Conservation (phyloP, 208 protist species). For the Leishmania guyanensis region DNA sequence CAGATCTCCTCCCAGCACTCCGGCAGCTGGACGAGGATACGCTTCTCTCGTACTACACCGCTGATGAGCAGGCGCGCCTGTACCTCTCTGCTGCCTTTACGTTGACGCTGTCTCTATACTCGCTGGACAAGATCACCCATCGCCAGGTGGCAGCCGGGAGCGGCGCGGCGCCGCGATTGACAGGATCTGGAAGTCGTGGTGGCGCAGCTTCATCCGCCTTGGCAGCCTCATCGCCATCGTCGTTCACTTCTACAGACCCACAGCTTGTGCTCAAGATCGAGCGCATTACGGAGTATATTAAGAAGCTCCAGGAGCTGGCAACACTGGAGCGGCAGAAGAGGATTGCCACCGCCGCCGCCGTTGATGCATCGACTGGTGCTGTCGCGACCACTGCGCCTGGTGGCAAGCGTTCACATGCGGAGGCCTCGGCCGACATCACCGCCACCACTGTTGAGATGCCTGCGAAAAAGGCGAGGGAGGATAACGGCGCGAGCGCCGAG, state of each 20-base stretch:
- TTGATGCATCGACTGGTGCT: neutral
- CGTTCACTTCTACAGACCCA: constrained; percentile 34
- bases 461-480: constrained; percentile 1
- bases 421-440: neutral
- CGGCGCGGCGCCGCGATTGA: neutral
- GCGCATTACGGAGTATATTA: constrained; percentile 85
- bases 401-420: constrained; percentile 8
- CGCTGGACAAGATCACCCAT: constrained; percentile 66
- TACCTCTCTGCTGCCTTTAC: constrained; percentile 78
- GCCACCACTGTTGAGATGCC: neutral
- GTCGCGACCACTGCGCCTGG: neutral
- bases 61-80: constrained; percentile 81
- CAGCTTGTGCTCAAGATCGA: constrained; percentile 87
- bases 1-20: constrained; percentile 52
- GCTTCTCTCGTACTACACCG: constrained; percentile 64
- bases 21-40: constrained; percentile 67
- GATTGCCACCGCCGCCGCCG: neutral
- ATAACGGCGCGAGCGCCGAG: neutral
- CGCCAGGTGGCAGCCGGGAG: neutral
- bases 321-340: constrained; percentile 35
- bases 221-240: neutral
- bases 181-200: constrained; percentile 3
- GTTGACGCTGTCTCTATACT: constrained; percentile 63
- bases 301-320: constrained; percentile 86
- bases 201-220: neutral